Evolutionary conservation across 192 early-diverging fungal species (phyloP), one percentile per base, ranked within the genome.

Genomic region (Umbelopsis sp.): DNA sequence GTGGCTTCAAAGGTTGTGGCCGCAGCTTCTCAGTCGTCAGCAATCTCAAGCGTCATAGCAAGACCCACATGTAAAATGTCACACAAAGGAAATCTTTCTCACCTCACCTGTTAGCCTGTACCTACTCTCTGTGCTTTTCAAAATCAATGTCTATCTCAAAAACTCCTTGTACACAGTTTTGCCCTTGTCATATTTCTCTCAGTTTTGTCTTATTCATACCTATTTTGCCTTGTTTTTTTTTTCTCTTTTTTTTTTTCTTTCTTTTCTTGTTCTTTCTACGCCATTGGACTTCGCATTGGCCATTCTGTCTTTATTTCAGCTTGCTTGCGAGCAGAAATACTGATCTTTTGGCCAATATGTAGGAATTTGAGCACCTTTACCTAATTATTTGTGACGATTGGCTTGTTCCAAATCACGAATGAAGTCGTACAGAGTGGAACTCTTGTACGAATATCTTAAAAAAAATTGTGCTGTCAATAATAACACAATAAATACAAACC

Each of bases 1-100:
- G 87, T 65, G 73, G 78, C 8, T 78, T 79, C 66, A 82, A 85
- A 51, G 73, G 83, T n/a, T 89, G 87, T 69, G 86, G 85, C 25
- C 85, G 86, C 75, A 74, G 78, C 49, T 89, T 89, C 68, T 89
- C 87, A 9, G 87, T 89, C 18, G 81, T 87, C 70, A 89, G 87
- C 79, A 89, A 89, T 67, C 71, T 89, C 71, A 74, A 87, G 21
- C 81, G 87, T 13, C 87, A 89, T 69, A 80, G 78, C 71, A 76
- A 80, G 41, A 85, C 85, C 55, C 87, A 88, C 61, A 41, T 61
- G 55, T 61, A 30, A 61, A 41, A 61, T 35, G 12, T 21, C 48
- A 49, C 20, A 6, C 48, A 21, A 49, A 6, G 12, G 2, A 33
- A 15, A 25, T 4, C 33, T 33, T 58, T 61, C 13, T 61, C 30